phyloP scores from a whole-genome alignment of 768 basidiomycete genomes.

The Chiua virens region DNA sequence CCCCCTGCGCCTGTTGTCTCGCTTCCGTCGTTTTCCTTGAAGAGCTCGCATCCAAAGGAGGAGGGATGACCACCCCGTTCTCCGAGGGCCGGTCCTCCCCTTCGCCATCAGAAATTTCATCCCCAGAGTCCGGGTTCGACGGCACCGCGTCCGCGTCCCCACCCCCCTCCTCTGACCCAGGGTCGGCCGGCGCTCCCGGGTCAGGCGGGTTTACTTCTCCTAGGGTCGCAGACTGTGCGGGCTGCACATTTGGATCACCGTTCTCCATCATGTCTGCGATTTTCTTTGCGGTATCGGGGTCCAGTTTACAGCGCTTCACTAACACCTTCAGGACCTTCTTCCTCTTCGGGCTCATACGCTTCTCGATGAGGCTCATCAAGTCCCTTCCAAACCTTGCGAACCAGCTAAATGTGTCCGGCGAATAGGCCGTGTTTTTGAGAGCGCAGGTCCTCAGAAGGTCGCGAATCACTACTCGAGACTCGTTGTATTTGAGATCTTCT shows the following conservation, averaged over 20 bases:
- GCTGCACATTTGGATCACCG: constrained; percentile 2
- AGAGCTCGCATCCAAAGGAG: too few relatives aligned
- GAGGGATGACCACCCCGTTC: too few relatives aligned
- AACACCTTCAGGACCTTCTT: constrained; percentile 19
- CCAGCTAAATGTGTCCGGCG: constrained; percentile 17
- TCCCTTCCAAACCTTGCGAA: constrained; percentile 10
- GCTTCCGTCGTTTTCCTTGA: too few relatives aligned
- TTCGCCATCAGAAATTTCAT: too few relatives aligned
- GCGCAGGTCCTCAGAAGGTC: constrained; percentile 18
- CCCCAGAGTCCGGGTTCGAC: too few relatives aligned
- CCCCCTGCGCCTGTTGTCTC: too few relatives aligned
- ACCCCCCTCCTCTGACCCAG: neutral
- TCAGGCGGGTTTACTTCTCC: neutral
- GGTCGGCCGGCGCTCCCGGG: neutral
- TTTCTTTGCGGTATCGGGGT: constrained; percentile 23
- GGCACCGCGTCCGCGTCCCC: neutral
- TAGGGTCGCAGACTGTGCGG: neutral
- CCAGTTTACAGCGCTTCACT: constrained; percentile 27
- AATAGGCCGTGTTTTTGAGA: constrained; percentile 9
- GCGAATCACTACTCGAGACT: constrained; percentile 22
- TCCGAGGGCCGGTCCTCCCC: too few relatives aligned
- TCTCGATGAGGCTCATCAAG: constrained; percentile 17
- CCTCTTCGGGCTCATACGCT: constrained; percentile 11
- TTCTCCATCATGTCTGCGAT: constrained; percentile 23
- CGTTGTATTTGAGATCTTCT: constrained; percentile 20